phyloP scores from a whole-genome alignment of 176 grass and related monocot genomes.

The Ensete ventricosum region DNA sequence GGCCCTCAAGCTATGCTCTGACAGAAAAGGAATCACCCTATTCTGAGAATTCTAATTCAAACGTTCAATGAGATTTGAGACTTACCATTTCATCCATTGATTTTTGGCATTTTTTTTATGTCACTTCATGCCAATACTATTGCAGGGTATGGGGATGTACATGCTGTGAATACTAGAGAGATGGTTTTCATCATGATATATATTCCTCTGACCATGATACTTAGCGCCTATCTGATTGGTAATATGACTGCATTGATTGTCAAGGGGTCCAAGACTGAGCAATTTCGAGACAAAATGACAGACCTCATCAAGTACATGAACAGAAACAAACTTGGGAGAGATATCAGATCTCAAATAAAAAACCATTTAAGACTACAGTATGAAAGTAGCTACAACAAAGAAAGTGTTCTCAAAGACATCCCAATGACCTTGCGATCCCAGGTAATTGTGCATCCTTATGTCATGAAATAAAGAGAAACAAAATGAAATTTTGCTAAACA shows the following conservation, averaged over 20 bases:
- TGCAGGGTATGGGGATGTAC: slow-evolving; percentile 76
- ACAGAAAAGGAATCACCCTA: background rate
- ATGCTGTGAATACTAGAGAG: slow-evolving; percentile 67
- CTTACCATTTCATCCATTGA: no score
- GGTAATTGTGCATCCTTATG: slow-evolving; percentile 20
- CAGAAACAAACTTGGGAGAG: slow-evolving; percentile 62
- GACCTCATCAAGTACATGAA: slow-evolving; percentile 95
- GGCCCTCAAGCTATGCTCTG: background rate
- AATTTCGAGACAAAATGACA: slow-evolving; percentile 85
- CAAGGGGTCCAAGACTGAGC: slow-evolving; percentile 70
- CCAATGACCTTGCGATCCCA: slow-evolving; percentile 57
- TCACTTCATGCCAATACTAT: background rate
- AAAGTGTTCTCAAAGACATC: slow-evolving; percentile 41
- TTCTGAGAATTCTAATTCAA: background rate
- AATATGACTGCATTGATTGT: slow-evolving; percentile 97
- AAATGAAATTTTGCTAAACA: background rate
- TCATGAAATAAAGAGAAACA: background rate
- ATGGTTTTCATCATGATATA: slow-evolving; percentile 69
- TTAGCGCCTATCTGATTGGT: slow-evolving; percentile 72
- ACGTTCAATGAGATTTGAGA: no score
- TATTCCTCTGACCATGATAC: slow-evolving; percentile 67
- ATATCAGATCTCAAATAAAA: slow-evolving; percentile 60
- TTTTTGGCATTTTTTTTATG: background rate
- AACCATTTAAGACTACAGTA: slow-evolving; percentile 10
- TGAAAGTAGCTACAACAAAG: slow-evolving; percentile 6